Base-by-base conservation (phyloP, 805 yeast species). In the Candida loeiensis region DNA sequence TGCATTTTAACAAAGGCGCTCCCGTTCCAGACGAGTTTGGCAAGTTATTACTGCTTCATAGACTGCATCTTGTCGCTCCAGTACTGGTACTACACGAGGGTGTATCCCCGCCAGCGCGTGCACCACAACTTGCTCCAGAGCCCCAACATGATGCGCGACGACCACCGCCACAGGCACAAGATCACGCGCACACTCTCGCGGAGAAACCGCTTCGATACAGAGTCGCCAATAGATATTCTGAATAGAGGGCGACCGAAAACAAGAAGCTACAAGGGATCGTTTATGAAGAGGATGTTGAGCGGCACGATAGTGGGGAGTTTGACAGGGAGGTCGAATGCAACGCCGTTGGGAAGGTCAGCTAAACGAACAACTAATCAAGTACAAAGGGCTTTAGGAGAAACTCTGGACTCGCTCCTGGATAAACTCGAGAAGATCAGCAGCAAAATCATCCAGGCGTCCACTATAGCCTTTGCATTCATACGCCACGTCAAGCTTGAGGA, bases 1-100 rank as follows among this genome's bases (percentile, higher is more conserved):
- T 87, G 95, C 45, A 44, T 85, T 0, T 56, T 88, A 34, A 88
- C 96, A 0, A 57, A 76, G 5, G 96, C 90, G 45, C 66, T 88
- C 34, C 79, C 82, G n/a, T 90, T 89, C 61, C 97, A 89, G 56
- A 74, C 79, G 8, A 64, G 80, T 16, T 64, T 89, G 13, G 86
- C 95, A 0, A 43, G 74, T 2, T 90, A 90, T 61, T 89, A 85
- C 56, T 66, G 91, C 37, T 61, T 71, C 42, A 84, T 85, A 45
- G 97, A 90, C 60, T 39, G 74, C 17, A 65, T 86, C 8, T 66
- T 90, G 20, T 70, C 80, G 35, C 69, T 74, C 3, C 97, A 90
- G 58, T 89, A 73, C 57, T 75, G 78, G 59, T 80, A 85, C 60
- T 90, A 88, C 59, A 66, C 76, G n/a, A 48, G 50, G 37, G 57